These are phyloP conservation scores for Anisogramma anomala DNA, from an alignment of 2,329 filamentous ascomycete genomes.

Conservation along the genomic window DNA sequence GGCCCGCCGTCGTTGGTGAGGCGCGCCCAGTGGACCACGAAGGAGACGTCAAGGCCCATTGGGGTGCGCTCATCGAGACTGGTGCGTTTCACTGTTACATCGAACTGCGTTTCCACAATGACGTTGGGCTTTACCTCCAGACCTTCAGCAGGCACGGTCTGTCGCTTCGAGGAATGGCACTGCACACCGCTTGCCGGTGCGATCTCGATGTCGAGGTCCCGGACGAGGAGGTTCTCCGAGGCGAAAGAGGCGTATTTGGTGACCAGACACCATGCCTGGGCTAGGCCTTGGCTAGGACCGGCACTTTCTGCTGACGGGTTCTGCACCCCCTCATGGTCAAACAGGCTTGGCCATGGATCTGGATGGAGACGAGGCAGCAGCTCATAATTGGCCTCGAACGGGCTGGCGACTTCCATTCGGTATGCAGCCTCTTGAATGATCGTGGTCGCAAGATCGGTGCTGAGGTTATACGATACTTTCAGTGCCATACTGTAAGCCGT, in stretches of 20 bases:
- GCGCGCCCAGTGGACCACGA: slow-evolving; percentile 70
- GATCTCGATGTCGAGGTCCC: slow-evolving; percentile 47
- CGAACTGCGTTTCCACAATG: slow-evolving; percentile 61
- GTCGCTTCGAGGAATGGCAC: slow-evolving; percentile 37
- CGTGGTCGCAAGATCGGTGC: slow-evolving; percentile 68
- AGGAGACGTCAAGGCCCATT: slow-evolving; percentile 59
- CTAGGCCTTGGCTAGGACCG: slow-evolving; percentile 43
- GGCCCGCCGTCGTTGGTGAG: slow-evolving; percentile 24
- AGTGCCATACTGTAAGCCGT: slow-evolving; percentile 57
- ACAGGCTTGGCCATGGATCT: slow-evolving; percentile 79
- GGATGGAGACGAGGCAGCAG: slow-evolving; percentile 67
- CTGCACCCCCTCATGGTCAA: slow-evolving; percentile 45
- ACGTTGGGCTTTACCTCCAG: slow-evolving; percentile 50
- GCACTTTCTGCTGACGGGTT: slow-evolving; percentile 17
- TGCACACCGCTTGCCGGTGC: slow-evolving; percentile 42
- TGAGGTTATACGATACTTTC: slow-evolving; percentile 64
- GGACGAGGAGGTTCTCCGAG: slow-evolving; percentile 53
- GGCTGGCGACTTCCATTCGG: slow-evolving; percentile 62
- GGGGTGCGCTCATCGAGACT: slow-evolving; percentile 73
- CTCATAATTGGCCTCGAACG: slow-evolving; percentile 88
- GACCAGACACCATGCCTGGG: slow-evolving; percentile 70
- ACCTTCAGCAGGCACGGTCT: slow-evolving; percentile 29
- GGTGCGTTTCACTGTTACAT: slow-evolving; percentile 61
- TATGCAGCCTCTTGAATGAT: slow-evolving; percentile 63
- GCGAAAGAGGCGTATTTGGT: slow-evolving; percentile 70